Percentiles rank a stretch among this genome's conserved stretches.
Evolutionary conservation across 305 asterid genomes (phyloP).

Genomic region (Stenogyne calaminthoides): DNA sequence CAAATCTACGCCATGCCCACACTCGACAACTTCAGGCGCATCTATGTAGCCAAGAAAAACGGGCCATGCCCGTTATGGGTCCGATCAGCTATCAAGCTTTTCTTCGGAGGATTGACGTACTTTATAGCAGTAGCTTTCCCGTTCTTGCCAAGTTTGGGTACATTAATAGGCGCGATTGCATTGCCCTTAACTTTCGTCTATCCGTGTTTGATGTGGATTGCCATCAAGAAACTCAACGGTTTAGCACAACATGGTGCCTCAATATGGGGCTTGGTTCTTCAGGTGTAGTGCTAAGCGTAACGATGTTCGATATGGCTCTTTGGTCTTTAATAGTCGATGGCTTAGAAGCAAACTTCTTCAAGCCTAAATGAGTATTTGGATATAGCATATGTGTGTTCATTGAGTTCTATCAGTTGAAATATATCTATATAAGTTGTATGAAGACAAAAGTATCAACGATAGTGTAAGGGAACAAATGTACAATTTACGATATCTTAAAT

Average conservation of each 20-base stretch:
- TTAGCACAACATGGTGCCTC: slow-evolving; percentile 47
- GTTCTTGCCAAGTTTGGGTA: neutral
- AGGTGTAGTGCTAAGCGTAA: slow-evolving; percentile 38
- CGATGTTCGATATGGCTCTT: slow-evolving; percentile 37
- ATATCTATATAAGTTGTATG: too few species aligned
- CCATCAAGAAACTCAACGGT: slow-evolving; percentile 45
- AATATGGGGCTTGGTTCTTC: slow-evolving; percentile 52
- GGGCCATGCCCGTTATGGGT: slow-evolving; percentile 56
- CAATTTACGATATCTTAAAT: too few species aligned
- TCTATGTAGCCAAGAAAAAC: slow-evolving; percentile 45
- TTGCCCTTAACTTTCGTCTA: slow-evolving; percentile 56
- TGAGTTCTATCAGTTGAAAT: too few species aligned
- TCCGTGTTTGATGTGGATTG: slow-evolving; percentile 77
- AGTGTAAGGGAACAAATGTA: too few species aligned
- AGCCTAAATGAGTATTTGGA: slow-evolving; percentile 33
- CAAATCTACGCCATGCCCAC: slow-evolving; percentile 66
- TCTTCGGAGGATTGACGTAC: slow-evolving; percentile 59
- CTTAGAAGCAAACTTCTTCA: slow-evolving; percentile 69
- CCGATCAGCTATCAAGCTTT: slow-evolving; percentile 40
- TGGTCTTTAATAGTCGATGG: slow-evolving; percentile 54
- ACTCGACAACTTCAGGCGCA: slow-evolving; percentile 56
- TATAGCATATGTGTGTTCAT: neutral
- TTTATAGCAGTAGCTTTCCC: slow-evolving; percentile 55
- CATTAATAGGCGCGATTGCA: slow-evolving; percentile 51
- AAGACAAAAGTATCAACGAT: too few species aligned